Base-by-base conservation (phyloP, 1,284 basidiomycete species). In the Somion occarium region DNA sequence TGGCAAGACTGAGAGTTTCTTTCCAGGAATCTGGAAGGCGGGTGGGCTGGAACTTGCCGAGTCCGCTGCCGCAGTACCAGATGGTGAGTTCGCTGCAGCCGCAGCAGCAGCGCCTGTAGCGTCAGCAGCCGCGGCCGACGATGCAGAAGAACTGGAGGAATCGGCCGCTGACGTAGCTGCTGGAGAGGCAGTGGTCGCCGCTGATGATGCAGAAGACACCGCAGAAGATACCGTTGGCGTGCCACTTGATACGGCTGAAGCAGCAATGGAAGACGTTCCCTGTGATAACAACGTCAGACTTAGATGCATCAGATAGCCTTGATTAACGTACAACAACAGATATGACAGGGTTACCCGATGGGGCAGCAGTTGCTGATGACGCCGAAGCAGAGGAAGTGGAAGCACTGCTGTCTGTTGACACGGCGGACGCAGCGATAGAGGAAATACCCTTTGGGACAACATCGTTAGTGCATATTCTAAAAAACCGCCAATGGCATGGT, bases 1-100 rank as follows among this genome's bases (percentile, higher is more conserved):
- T 0, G 89, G 90, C 46, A 91, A 72, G 3, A 92, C 88, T 34
- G 80, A 77, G 20, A 92, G 62, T 51, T 75, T 74, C 68, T 81
- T 86, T 22, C 89, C 88, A 3, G 88, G 89, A 39, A 90, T 68
- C 37, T 69, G 63, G 68, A 89, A 88, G 3, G 74, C 56, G 9
- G 65, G 24, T 2, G 71, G 60, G 9, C 73, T 64, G 9, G 69
- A 61, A 22, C 69, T 63, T 12, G 76, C 70, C n/a, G 74, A 66
- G 42, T 73, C 72, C 11, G 73, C 67, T 2, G 69, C 70, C 12
- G 70, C 62, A 0, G 69, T 67, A 22, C 62, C 56, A 37, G 68
- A 53, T 38, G 51, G 41, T 11, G 59, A 49, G 13, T 66, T 63
- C 11, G 67, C 64, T 19, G 64, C 58, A 1, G 64, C 62, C n/a